Conservation (phyloP, 73 alveolate genomes). For the Loxodes magnus region DNA sequence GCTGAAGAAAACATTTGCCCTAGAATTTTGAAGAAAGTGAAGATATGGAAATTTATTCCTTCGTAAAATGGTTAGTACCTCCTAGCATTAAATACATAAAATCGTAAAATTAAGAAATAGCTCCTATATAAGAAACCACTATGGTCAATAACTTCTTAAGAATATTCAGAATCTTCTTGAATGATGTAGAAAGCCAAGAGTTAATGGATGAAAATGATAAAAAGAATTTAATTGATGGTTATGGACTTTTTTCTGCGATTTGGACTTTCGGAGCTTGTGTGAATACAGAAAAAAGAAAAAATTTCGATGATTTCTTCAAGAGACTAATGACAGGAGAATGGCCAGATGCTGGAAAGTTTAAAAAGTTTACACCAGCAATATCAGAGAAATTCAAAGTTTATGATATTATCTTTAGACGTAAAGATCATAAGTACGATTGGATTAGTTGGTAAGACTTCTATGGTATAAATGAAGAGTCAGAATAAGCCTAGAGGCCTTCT, state of each 20-base stretch:
- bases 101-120: constrained; percentile 35
- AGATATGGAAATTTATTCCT: constrained; percentile 53
- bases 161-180: constrained; percentile 57
- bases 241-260: constrained; percentile 60
- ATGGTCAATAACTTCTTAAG: constrained; percentile 38
- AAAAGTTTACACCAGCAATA: too few relatives aligned
- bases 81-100: constrained; percentile 53
- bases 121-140: constrained; percentile 71
- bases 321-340: constrained; percentile 75
- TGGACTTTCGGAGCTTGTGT: constrained; percentile 97
- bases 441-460: too few relatives aligned
- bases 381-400: too few relatives aligned
- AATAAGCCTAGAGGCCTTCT: too few relatives aligned
- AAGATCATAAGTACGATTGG: too few relatives aligned
- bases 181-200: constrained; percentile 53
- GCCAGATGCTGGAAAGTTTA: constrained; percentile 46
- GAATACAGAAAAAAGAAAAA: constrained; percentile 84
- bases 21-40: constrained; percentile 54
- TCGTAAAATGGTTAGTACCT: constrained; percentile 60
- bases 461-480: too few relatives aligned
- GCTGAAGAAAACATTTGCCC: constrained; percentile 87
- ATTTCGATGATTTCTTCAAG: constrained; percentile 75
- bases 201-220: constrained; percentile 24
- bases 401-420: too few relatives aligned
- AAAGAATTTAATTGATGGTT: constrained; percentile 13